Percentiles rank a stretch among this genome's conserved stretches.
Conservation (phyloP, 306 rosid genomes). For the Cucurbita maxima region DNA sequence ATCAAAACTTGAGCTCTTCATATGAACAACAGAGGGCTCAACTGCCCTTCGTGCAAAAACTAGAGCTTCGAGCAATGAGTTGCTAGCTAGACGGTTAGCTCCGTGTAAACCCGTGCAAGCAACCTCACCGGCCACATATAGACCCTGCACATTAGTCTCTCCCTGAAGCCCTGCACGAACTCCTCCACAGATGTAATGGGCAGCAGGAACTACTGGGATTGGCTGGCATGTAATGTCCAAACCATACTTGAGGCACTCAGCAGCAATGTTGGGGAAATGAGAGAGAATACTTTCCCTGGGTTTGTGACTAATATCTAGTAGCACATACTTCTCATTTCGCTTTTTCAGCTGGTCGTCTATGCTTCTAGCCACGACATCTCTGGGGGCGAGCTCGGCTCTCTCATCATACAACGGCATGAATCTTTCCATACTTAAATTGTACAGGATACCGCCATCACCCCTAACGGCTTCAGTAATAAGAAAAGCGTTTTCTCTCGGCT, state of each 20-base stretch:
- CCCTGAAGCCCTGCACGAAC: conserved; percentile 86
- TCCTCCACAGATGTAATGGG: conserved; percentile 97
- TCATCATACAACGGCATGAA: conserved; percentile 85
- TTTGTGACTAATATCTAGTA: conserved; percentile 80
- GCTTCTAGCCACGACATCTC: conserved; percentile 95
- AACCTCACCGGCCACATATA: conserved; percentile 88
- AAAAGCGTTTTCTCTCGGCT: conserved; percentile 60
- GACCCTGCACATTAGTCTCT: conserved; percentile 69
- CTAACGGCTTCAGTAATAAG: conserved; percentile 86
- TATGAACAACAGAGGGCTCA: conserved; percentile 65
- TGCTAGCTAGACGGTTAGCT: conserved; percentile 92
- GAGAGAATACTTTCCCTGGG: conserved; percentile 51
- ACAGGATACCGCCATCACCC: conserved; percentile 83
- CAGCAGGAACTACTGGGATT: conserved; percentile 88
- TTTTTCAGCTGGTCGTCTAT: conserved; percentile 90
- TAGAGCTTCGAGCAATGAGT: conserved; percentile 93
- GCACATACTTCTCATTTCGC: conserved; percentile 61
- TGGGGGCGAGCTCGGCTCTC: conserved; percentile 91
- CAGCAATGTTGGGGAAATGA: conserved; percentile 74
- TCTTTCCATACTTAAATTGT: conserved; percentile 76
- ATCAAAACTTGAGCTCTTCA: conserved; percentile 46
- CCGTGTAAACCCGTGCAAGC: conserved; percentile 98
- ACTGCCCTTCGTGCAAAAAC: conserved; percentile 89
- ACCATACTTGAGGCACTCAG: conserved; percentile 56
- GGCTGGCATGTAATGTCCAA: conserved; percentile 73